These are phyloP conservation scores for Fusarium redolens DNA, from an alignment of 2,329 filamentous ascomycete species.

Conservation along the genomic window DNA sequence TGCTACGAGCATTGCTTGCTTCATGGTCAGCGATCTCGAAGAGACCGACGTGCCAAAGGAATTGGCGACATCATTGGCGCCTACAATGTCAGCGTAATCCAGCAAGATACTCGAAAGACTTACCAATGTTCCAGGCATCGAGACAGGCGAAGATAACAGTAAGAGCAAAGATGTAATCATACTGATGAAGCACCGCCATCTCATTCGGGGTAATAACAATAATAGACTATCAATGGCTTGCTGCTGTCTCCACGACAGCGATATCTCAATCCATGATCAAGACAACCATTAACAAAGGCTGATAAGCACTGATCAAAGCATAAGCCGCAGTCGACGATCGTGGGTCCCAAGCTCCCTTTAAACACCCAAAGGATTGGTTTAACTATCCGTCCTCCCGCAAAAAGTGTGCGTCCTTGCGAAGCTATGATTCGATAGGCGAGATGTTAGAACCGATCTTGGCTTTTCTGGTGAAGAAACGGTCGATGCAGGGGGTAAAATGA, in stretches of 20 bases:
- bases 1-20: constrained; percentile 69
- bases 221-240: background rate
- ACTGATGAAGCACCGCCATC: constrained; percentile 58
- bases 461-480: background rate
- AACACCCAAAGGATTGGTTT: constrained; percentile 32
- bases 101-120: background rate
- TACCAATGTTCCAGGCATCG: constrained; percentile 70
- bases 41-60: constrained; percentile 79
- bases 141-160: constrained; percentile 67
- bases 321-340: background rate
- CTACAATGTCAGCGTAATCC: constrained; percentile 41
- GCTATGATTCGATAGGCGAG: constrained; percentile 37
- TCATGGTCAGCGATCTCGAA: constrained; percentile 72
- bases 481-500: background rate
- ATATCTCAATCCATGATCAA: constrained; percentile 37
- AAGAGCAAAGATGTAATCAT: constrained; percentile 67
- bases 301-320: constrained; percentile 19
- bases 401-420: constrained; percentile 33
- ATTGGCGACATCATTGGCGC: constrained; percentile 78
- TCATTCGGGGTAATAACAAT: background rate
- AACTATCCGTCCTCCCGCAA: constrained; percentile 5
- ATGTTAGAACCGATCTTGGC: constrained; percentile 9
- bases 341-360: constrained; percentile 7
- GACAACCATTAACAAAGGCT: constrained; percentile 10
- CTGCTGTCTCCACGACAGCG: constrained; percentile 30